Evolutionary conservation across 179 eudicot genomes (phyloP), one percentile per base, ranked within the genome.

Genomic region (Silene coronaria): DNA sequence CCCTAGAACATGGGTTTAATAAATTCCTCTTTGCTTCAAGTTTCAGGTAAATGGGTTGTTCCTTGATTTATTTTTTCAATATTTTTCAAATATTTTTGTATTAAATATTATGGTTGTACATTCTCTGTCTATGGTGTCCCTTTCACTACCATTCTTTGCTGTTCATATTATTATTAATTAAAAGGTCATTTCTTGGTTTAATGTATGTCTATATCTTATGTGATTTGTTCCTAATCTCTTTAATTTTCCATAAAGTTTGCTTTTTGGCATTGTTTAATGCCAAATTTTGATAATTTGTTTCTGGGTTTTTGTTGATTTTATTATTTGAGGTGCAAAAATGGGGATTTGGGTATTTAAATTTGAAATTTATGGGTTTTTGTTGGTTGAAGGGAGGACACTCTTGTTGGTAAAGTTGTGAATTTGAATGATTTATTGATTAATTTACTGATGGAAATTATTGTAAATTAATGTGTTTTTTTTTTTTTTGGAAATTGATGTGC

Each of bases 71-170:
- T 16, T 58, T 71, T 27, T 59, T 63, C 0, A 23, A 26, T 30
- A 26, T 30, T 24, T 4, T 32, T 68, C 13, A 5, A 17, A 70
- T 48, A 8, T 28, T n/a, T 6, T 27, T 16, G 57, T 27, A 19
- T 53, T 14, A 62, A 22, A 71, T 38, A 58, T 80, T 74, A 74
- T 80, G 78, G 85, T 80, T 80, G 77, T 73, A 67, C 83, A 77
- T 83, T 83, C 83, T 26, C 78, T 32, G 70, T 80, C 81, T 76
- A 75, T 16, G 24, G 9, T 53, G 30, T 83, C 85, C 32, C 73
- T 80, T 70, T 83, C 85, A 68, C 72, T 46, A 72, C 61, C 68
- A 76, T 79, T 76, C 70, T 62, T 34, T 30, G 38, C 75, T 53
- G 63, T 67, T 26, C 21, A 82, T 77, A 70, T 63, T 76, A 73